Evolutionary conservation across 2,329 filamentous ascomycete genomes (phyloP).

Genomic region (Cladosporium austrohemisphaericum): DNA sequence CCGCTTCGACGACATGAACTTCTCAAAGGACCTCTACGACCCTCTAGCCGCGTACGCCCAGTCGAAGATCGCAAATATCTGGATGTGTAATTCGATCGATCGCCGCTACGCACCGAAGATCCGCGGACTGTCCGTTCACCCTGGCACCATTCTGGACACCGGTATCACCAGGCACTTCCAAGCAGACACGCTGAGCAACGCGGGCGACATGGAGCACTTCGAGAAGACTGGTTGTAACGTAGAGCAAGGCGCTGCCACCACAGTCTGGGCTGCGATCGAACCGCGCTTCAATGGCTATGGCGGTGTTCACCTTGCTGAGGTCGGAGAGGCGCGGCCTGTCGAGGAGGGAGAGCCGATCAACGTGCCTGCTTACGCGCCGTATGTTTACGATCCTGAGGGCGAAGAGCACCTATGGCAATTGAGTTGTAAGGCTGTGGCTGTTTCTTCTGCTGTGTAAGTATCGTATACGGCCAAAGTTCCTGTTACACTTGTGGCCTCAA

Average conservation of each 20-base stretch:
- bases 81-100: constrained; percentile 51
- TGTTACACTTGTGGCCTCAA: no score
- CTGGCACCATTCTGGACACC: constrained; percentile 21
- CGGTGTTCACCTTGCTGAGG: constrained; percentile 46
- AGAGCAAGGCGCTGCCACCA: constrained; percentile 50
- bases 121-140: constrained; percentile 45
- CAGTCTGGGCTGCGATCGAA: constrained; percentile 41
- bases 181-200: constrained; percentile 6
- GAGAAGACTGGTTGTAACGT: constrained; percentile 25
- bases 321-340: constrained; percentile 34
- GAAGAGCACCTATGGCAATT: constrained; percentile 45
- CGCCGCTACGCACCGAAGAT: constrained; percentile 41
- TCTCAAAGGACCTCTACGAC: constrained; percentile 22
- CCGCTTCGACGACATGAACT: constrained; percentile 34
- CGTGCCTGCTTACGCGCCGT: constrained; percentile 32
- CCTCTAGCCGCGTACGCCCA: constrained; percentile 42
- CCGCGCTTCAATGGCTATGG: constrained; percentile 37
- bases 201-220: constrained; percentile 15
- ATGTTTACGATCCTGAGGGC: constrained; percentile 38
- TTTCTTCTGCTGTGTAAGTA: no score
- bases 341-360: constrained; percentile 21
- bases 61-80: constrained; percentile 52
- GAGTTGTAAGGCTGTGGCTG: constrained; percentile 33
- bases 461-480: no score
- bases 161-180: constrained; percentile 11